Evolutionary conservation across 2,329 filamentous ascomycete genomes (phyloP), one percentile per base, ranked within the genome.

Genomic region (Diplodia seriata): DNA sequence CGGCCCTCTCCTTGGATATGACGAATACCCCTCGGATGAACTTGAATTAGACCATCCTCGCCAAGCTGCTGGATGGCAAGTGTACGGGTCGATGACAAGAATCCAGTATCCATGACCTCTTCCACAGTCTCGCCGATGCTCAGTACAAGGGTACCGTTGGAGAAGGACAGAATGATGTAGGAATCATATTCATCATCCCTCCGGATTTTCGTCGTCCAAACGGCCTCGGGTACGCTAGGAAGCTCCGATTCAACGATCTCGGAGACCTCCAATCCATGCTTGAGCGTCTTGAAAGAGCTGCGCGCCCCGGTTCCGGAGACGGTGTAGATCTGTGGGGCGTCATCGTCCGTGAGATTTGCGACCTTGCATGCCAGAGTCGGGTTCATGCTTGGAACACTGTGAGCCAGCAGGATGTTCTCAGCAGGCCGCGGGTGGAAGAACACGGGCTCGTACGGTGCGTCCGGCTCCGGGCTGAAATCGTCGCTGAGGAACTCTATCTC

Each of bases 101-200:
- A 97, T 0, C 94, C 93, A 11, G 94, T 97, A 76, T 98, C 93
- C 8, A 90, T 93, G 3, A 97, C 93, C 80, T 98, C 93, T 77
- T 97, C 94, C 0, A 99, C 95, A 1, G 94, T 97, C 77, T 99
- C 95, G 4, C 94, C 95, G 71, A 99, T 97, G 74, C 93, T 96
- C 18, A 99, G 84, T 1, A 98, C 94, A 14, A 98, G 84, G 0
- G 95, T 99, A 36, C 89, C 91, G 73, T 96, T 96, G 49, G 90
- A 89, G 75, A 97, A 95, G 2, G 93, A 97, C 5, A 99, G 85
- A n/a, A 99, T 88, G 69, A 99, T 97, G 75, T 98, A 97, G 0
- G 93, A 91, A 79, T 99, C 94, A 71, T 90, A 97, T 72, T 94
- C 88, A 72, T 98, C 94, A 20, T 87, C 86, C 23, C 88, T 88